Evolutionary conservation across 768 basidiomycete genomes (phyloP), one percentile per base, ranked within the genome.

Genomic region (Terana coerulea): DNA sequence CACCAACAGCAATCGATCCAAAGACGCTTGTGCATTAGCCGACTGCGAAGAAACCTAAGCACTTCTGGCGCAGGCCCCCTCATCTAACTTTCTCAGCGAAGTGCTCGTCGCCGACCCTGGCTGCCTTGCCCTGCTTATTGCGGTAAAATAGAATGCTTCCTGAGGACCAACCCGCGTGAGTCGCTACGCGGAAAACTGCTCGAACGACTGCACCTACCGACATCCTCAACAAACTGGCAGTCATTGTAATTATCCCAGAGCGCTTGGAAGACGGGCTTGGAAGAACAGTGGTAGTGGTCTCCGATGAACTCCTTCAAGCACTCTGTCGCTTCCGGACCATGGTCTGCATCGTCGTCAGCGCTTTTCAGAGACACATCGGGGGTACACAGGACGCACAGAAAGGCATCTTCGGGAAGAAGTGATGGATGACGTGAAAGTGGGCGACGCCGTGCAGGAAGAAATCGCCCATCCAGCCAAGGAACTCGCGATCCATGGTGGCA

Each of bases 211-310:
- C n/a, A 11, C 51, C 10, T 31, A 61, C 68, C 68, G 33, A 67
- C 59, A 46, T 69, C 68, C 34, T 69, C 68, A 3, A 69, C 68
- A 44, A 68, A 69, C 33, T 68, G 65, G 49, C 69, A 70, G n/a
- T 48, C 37, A 47, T 63, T 69, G 46, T 67, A 69, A 34, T 58
- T 64, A 4, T 63, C 54, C 69, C 69, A 71, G 11, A 69, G 60
- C 6, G 67, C 62, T 17, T 51, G 42, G 59, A 70, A 71, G 4
- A 62, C 55, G 17, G 63, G 64, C 31, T 59, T 54, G 19, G 67
- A 56, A 3, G 61, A 64, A 25, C 53, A 63, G 22, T 39, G 21
- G 46, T 70, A 70, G 47, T 70, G 58, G 1, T 62, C 61, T 9
- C 67, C 67, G 33, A 70, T 58, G 33, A 67, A 59, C n/a, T 25